Evolutionary conservation across 345 rosid species (phyloP).

Genomic region (Salix brachista): DNA sequence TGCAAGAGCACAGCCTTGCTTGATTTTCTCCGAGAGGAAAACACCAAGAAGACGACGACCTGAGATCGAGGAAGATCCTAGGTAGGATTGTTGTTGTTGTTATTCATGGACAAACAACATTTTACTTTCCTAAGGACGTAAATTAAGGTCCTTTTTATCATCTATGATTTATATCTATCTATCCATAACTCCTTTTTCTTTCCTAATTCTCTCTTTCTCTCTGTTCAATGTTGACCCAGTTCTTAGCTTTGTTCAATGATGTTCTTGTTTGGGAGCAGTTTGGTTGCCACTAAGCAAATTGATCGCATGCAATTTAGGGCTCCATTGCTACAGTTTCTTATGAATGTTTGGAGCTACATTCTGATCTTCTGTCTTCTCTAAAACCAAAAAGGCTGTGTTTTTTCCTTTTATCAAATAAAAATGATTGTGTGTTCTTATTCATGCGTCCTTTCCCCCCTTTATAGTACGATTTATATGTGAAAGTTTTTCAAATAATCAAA

Average conservation of each 20-base stretch:
- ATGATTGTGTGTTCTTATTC: too few relatives aligned
- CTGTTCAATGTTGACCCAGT: neutral
- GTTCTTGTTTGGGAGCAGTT: neutral
- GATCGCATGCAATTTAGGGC: neutral
- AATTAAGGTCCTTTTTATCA: neutral
- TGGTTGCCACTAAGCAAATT: neutral
- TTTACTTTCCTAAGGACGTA: neutral
- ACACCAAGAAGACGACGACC: neutral
- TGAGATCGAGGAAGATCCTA: neutral
- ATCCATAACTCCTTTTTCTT: neutral
- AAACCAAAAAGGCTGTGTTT: neutral
- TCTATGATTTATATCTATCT: neutral
- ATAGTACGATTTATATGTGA: too few relatives aligned
- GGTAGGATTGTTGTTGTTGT: neutral
- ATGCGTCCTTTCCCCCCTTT: too few relatives aligned
- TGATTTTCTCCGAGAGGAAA: slow-evolving; percentile 10
- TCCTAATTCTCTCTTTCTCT: neutral
- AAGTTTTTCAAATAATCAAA: too few relatives aligned
- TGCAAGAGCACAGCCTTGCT: slow-evolving; percentile 61
- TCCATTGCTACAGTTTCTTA: neutral
- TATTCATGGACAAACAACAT: neutral
- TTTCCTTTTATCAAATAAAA: neutral
- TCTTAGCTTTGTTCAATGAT: neutral
- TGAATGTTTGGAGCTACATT: neutral
- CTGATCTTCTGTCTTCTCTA: neutral